Percentiles rank a stretch among this genome's conserved stretches.
These are phyloP conservation scores for Dacryopinax primogenitus DNA, from an alignment of 768 basidiomycete species.

Conservation along the genomic window DNA sequence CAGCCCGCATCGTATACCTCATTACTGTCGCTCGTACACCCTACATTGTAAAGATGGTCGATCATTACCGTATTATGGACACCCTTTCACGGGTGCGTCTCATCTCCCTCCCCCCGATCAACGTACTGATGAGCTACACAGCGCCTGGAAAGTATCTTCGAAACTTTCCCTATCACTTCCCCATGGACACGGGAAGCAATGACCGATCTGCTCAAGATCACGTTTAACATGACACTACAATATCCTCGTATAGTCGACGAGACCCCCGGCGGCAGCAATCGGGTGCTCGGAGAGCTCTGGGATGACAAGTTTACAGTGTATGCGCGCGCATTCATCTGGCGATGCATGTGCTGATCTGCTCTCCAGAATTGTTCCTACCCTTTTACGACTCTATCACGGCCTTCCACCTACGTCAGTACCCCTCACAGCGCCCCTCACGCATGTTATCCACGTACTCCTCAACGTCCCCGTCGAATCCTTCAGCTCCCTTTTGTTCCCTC, in stretches of 20 bases:
- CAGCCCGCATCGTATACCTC: slow-evolving; percentile 19
- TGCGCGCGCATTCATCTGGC: slow-evolving; percentile 14
- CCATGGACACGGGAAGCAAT: slow-evolving; percentile 56
- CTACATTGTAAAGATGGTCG: slow-evolving; percentile 23
- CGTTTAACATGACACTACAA: slow-evolving; percentile 67
- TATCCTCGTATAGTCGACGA: slow-evolving; percentile 43
- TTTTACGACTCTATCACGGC: slow-evolving; percentile 56
- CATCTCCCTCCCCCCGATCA: neutral
- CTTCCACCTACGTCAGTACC: slow-evolving; percentile 54
- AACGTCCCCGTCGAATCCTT: slow-evolving; percentile 53
- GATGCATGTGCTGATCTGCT: neutral
- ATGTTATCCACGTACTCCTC: slow-evolving; percentile 71
- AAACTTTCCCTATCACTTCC: slow-evolving; percentile 28
- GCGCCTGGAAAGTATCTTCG: slow-evolving; percentile 18
- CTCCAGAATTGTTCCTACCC: slow-evolving; percentile 51
- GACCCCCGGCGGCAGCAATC: slow-evolving; percentile 9
- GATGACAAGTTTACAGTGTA: slow-evolving; percentile 33
- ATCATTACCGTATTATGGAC: slow-evolving; percentile 21
- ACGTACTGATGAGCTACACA: slow-evolving; percentile 11
- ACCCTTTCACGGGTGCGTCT: slow-evolving; percentile 20
- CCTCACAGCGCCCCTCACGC: slow-evolving; percentile 59
- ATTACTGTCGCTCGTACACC: slow-evolving; percentile 16
- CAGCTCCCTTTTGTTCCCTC: slow-evolving; percentile 31
- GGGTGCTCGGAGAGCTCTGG: slow-evolving; percentile 19
- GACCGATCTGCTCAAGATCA: slow-evolving; percentile 70